phyloP scores from a whole-genome alignment of 495 filamentous ascomycete species.

The Neurospora discreta region DNA sequence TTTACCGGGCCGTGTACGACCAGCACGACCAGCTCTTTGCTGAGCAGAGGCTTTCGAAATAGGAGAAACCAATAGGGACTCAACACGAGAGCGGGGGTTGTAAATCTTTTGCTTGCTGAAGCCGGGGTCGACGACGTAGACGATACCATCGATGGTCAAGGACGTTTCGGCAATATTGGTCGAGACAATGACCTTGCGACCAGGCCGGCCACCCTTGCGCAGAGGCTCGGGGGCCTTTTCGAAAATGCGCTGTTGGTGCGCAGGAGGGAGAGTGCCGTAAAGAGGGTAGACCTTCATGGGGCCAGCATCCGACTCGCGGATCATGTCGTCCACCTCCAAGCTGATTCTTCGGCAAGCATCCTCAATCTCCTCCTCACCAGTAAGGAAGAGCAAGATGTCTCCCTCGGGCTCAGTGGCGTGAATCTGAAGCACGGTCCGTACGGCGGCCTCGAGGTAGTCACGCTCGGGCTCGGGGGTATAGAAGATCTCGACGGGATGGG shows the following conservation, averaged over 20 bases:
- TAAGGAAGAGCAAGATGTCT: constrained; percentile 92
- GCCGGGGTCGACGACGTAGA: constrained; percentile 96
- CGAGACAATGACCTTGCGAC: constrained; percentile 88
- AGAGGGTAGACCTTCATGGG: constrained; percentile 85
- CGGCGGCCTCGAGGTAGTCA: constrained; percentile 91
- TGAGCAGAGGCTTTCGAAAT: constrained; percentile 98
- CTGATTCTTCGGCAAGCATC: constrained; percentile 86
- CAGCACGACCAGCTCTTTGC: constrained; percentile 94
- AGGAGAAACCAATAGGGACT: constrained; percentile 88
- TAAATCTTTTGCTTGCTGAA: constrained; percentile 99
- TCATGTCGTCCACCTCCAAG: constrained; percentile 83
- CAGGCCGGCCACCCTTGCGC: constrained; percentile 66
- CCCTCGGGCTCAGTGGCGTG: constrained; percentile 87
- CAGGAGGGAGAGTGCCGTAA: constrained; percentile 85
- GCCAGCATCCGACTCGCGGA: constrained; percentile 79
- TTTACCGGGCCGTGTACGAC: constrained; percentile 94
- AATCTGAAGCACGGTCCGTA: constrained; percentile 92
- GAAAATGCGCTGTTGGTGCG: constrained; percentile 92
- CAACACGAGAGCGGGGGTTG: constrained; percentile 91
- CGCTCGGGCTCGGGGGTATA: constrained; percentile 94
- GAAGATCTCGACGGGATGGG: constrained; percentile 95
- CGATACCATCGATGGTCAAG: constrained; percentile 97
- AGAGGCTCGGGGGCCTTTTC: constrained; percentile 68
- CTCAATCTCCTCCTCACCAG: constrained; percentile 98
- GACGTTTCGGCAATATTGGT: constrained; percentile 98